phyloP scores from a whole-genome alignment of 1,284 basidiomycete genomes.

The Puccinia hordei region DNA sequence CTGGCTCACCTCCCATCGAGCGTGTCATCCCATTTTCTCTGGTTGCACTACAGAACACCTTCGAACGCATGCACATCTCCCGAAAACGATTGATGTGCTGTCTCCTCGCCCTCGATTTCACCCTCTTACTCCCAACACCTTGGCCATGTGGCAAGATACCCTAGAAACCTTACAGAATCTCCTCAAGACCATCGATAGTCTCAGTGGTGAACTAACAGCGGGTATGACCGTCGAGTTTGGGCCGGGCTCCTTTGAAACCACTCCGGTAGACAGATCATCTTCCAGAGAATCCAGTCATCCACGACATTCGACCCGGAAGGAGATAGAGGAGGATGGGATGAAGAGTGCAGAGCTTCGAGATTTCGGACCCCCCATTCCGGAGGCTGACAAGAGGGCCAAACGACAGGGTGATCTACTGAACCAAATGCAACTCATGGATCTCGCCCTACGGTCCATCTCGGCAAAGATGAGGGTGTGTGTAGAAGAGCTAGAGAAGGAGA shows the following conservation, averaged over 20 bases:
- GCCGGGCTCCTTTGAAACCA: conserved; percentile 36
- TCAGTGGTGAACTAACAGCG: conserved; percentile 18
- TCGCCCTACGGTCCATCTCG: conserved; percentile 21
- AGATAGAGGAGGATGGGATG: not conserved
- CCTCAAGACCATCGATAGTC: conserved; percentile 8
- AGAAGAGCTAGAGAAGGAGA: conserved; percentile 6
- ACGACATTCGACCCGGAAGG: not conserved
- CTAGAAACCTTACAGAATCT: conserved; percentile 11
- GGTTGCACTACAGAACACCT: conserved; percentile 6
- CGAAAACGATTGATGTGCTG: conserved; percentile 41
- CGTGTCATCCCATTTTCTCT: conserved; percentile 33
- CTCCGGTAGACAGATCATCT: not conserved
- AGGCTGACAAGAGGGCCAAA: not conserved
- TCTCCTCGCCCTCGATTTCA: conserved; percentile 39
- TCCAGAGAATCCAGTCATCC: not conserved
- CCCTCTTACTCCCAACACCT: not conserved
- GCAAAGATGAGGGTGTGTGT: conserved; percentile 39
- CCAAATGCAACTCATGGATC: conserved; percentile 24
- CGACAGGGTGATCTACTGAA: not conserved
- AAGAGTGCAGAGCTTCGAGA: not conserved
- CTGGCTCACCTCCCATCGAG: not conserved
- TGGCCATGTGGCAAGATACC: conserved; percentile 29
- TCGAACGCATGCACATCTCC: conserved; percentile 36
- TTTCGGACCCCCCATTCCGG: conserved; percentile 32
- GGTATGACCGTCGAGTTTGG: conserved; percentile 45